A percentile compares a stretch with the other conserved stretches of the same genome.
Conservation (phyloP, 805 yeast species). For the Blastobotrys chiropterorum region DNA sequence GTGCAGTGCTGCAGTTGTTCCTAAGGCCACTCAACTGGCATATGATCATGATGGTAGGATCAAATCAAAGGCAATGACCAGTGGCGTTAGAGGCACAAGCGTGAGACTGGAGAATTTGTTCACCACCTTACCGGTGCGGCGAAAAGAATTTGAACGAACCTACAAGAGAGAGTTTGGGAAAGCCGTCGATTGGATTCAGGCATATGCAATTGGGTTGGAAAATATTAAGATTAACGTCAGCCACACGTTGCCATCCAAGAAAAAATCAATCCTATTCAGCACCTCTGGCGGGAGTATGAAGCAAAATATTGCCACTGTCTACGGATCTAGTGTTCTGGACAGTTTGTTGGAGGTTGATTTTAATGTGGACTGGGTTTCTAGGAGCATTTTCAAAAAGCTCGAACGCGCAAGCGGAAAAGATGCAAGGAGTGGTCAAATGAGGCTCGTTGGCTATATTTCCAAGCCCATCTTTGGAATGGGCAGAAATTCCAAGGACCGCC, state of each 20-base stretch:
- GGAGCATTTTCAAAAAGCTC: slow-evolving; percentile 14
- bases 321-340: slow-evolving; percentile 59
- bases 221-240: slow-evolving; percentile 54
- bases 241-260: slow-evolving; percentile 41
- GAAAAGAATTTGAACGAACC: slow-evolving; percentile 63
- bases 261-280: slow-evolving; percentile 52
- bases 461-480: slow-evolving; percentile 76
- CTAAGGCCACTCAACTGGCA: slow-evolving; percentile 50
- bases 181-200: slow-evolving; percentile 56
- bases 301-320: slow-evolving; percentile 60
- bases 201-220: slow-evolving; percentile 57
- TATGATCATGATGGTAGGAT: slow-evolving; percentile 55
- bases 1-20: slow-evolving; percentile 37
- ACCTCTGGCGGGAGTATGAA: slow-evolving; percentile 43
- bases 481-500: slow-evolving; percentile 66
- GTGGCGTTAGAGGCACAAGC: slow-evolving; percentile 66
- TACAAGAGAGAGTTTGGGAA: slow-evolving; percentile 65
- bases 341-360: slow-evolving; percentile 51
- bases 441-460: slow-evolving; percentile 60
- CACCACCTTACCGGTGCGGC: slow-evolving; percentile 70
- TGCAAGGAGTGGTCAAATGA: slow-evolving; percentile 9
- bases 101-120: slow-evolving; percentile 57
- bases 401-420: slow-evolving; percentile 7
- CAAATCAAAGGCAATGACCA: slow-evolving; percentile 28
- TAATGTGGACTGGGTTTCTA: slow-evolving; percentile 7